phyloP scores from a whole-genome alignment of 1,139 yeast genomes.

The Kodamaea fungicola region DNA sequence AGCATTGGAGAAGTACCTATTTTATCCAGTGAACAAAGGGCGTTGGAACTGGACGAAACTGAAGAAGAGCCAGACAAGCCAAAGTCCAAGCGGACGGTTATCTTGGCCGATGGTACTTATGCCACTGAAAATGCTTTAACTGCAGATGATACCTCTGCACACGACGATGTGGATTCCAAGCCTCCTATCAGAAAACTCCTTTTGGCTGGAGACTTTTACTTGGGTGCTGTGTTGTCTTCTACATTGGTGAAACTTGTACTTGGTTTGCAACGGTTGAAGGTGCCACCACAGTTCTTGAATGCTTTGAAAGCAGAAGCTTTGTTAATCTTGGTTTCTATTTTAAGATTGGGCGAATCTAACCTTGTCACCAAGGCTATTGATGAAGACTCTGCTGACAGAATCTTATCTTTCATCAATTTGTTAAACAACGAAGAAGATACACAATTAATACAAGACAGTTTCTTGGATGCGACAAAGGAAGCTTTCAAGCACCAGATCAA shows the following conservation, averaged over 20 bases:
- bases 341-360: slow-evolving; percentile 87
- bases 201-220: slow-evolving; percentile 84
- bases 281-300: slow-evolving; percentile 58
- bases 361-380: slow-evolving; percentile 76
- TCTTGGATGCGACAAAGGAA: slow-evolving; percentile 81
- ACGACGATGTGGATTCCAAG: slow-evolving; percentile 25
- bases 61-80: slow-evolving; percentile 27
- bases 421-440: slow-evolving; percentile 63
- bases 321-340: slow-evolving; percentile 84
- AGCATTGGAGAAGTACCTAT: slow-evolving; percentile 93
- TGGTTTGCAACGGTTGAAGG: slow-evolving; percentile 62
- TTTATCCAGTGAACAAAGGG: slow-evolving; percentile 64
- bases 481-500: slow-evolving; percentile 71
- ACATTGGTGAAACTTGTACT: slow-evolving; percentile 86
- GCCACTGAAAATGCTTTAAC: slow-evolving; percentile 92
- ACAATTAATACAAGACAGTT: slow-evolving; percentile 59
- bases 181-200: slow-evolving; percentile 83
- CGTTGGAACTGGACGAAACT: slow-evolving; percentile 30
- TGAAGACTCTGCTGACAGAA: slow-evolving; percentile 93
- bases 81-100: slow-evolving; percentile 62
- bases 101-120: slow-evolving; percentile 97
- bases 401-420: slow-evolving; percentile 75
- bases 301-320: slow-evolving; percentile 94
- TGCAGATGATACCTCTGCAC: slow-evolving; percentile 23
- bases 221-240: slow-evolving; percentile 84